phyloP scores from a whole-genome alignment of 1,139 yeast genomes.

The Suhomyces anneliseae region DNA sequence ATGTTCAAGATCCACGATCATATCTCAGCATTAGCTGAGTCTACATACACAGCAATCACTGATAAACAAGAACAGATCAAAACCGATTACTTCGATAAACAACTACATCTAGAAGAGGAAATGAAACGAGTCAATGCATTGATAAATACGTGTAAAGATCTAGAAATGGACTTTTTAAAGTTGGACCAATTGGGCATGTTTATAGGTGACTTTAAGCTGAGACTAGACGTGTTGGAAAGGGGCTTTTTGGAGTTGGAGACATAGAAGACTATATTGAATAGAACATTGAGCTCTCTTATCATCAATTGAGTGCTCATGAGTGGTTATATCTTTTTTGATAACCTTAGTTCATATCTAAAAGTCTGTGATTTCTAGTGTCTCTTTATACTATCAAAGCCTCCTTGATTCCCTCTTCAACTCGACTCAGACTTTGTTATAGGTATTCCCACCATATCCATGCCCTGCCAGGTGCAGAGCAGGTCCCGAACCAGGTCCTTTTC shows the following conservation, averaged over 20 bases:
- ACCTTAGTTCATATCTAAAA: no score
- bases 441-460: neutral
- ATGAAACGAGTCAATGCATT: conserved; percentile 44
- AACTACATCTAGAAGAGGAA: conserved; percentile 42
- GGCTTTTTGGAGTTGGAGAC: conserved; percentile 15
- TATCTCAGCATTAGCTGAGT: conserved; percentile 41
- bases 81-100: conserved; percentile 36
- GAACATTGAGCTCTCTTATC: no score
- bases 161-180: conserved; percentile 65
- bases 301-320: no score
- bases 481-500: no score
- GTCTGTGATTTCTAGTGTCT: no score
- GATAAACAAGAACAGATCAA: conserved; percentile 28
- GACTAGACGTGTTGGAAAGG: conserved; percentile 29
- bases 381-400: no score
- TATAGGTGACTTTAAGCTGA: conserved; percentile 35
- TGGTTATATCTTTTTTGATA: no score
- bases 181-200: conserved; percentile 63
- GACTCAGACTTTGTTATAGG: neutral
- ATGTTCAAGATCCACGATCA: conserved; percentile 60
- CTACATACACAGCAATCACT: conserved; percentile 31
- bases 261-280: no score
- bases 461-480: neutral
- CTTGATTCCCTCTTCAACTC: no score
- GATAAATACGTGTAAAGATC: conserved; percentile 49